Base-by-base conservation (phyloP, 345 rosid species). In the Leavenworthia alabamica region DNA sequence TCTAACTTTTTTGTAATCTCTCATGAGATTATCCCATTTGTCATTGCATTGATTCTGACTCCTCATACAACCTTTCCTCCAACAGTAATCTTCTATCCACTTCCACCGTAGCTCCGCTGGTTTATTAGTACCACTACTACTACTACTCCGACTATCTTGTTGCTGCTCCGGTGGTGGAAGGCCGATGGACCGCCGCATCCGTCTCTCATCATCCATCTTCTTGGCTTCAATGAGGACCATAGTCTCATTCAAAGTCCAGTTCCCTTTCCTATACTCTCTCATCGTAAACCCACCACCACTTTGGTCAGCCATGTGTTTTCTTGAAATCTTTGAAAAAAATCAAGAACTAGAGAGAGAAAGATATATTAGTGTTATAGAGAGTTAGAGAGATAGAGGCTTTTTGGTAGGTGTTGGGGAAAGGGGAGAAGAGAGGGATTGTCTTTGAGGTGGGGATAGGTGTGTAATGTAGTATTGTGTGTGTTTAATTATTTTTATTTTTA, bases 1-100 rank as follows among this genome's bases (percentile, higher is more conserved):
- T 27, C 96, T 79, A 5, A 88, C 88, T 51, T 86, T 91, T 83
- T 91, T 86, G 85, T 84, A 91, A 29, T 91, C 96, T 72, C 97
- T 83, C 96, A 86, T 88, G 66, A 91, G 86, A 75, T 91, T 91
- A 58, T 91, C 96, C 94, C 96, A 88, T 73, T 90, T 90, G 80
- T 90, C 97, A 71, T 90, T 90, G 77, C 97, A 90, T 72, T 90
- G 96, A 70, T 90, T 90, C 70, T 90, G 97, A 64, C 94, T 88
- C 67, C 97, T 80, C 70, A 72, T 68, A 67, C 97, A 88, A 1
- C 75, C 82, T 74, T 78, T 79, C 19, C 80, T 75, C 91, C 91
- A 86, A 55, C 96, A 88, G 62, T 82, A 88, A 60, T 88, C 96
- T 65, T 90, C 97, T 60, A 90, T 89, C 96, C 97, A 90, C 39